Percentiles rank a stretch among this genome's conserved stretches.
Conservation (phyloP, 2,329 filamentous ascomycete species). For the Lecanoromycetidae sp. region DNA sequence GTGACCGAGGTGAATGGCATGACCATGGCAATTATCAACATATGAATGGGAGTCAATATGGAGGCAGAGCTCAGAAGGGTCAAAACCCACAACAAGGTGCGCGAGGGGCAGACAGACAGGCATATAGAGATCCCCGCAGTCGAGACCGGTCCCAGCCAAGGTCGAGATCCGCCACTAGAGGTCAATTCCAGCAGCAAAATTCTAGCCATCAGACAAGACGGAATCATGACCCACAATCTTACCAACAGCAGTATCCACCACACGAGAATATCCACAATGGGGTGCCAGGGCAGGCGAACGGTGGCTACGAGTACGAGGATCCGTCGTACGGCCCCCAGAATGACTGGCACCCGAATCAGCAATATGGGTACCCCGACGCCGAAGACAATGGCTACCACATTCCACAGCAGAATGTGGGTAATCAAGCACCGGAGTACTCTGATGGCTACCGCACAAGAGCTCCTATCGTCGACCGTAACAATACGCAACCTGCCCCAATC, state of each 20-base stretch:
- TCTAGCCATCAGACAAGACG: neutral
- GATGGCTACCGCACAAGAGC: neutral
- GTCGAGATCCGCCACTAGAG: neutral
- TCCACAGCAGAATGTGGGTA: neutral
- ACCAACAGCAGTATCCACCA: conserved; percentile 1
- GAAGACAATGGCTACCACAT: neutral
- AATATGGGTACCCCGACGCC: neutral
- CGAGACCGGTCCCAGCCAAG: neutral
- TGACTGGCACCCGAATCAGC: neutral
- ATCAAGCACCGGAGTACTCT: neutral
- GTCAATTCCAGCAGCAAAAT: neutral
- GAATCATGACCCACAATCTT: neutral
- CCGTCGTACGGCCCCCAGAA: neutral
- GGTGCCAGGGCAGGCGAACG: neutral
- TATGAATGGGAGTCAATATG: neutral
- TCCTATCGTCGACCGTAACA: neutral
- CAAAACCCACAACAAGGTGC: neutral
- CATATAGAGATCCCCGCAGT: neutral
- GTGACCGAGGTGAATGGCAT: neutral
- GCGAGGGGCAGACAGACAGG: neutral
- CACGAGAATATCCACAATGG: neutral
- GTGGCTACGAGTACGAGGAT: conserved; percentile 1
- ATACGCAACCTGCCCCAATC: neutral
- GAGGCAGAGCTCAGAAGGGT: neutral
- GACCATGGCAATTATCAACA: neutral